Base-by-base conservation (phyloP, 2,329 filamentous ascomycete genomes). In the Aspergillus quadrilineatus region DNA sequence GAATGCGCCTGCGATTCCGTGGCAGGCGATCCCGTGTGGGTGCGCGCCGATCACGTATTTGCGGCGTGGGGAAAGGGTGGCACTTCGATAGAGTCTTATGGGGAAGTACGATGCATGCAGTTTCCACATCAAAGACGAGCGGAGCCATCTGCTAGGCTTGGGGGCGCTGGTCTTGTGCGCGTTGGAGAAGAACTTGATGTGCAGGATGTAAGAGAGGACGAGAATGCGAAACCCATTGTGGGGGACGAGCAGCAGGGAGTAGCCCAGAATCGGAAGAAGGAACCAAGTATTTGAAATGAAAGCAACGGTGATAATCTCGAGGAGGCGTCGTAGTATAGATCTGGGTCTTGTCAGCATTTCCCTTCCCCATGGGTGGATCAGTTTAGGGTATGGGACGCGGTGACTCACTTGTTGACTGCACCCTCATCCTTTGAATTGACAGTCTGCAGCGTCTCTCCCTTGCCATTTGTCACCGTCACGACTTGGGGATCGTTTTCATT, bases 11-110 rank as follows among this genome's bases (percentile, higher is more conserved):
- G 89, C 92, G 0, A 90, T 90, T 14, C 91, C 91, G 60, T 94
- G 89, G 6, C 87, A 90, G 66, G 95, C 94, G 73, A 96, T 93
- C 30, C 91, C 90, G 68, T 96, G 91, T 0, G 91, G 91, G 65
- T 96, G 91, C 70, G 95, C 95, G 30, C 90, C 90, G 65, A 96
- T 89, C 61, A 96, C 89, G 76, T 95, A 96, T 71, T 92, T 92
- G 60, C 89, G 80, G 2, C 85, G 88, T 0, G 89, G 82, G n/a
- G 87, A 82, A 5, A 96, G 82, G 50, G 87, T 82, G 60, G 86
- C 80, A 1, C 88, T 91, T 65, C 92, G 89, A 76, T 95, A 89
- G 10, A 96, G 80, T 50, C 82, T 82, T 41, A 89, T 88, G 1
- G 91, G 91, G 69, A 91, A 96, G 77, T 96, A 96, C 5, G 84